Conservation (phyloP, 805 yeast genomes). For the Candida alai region DNA sequence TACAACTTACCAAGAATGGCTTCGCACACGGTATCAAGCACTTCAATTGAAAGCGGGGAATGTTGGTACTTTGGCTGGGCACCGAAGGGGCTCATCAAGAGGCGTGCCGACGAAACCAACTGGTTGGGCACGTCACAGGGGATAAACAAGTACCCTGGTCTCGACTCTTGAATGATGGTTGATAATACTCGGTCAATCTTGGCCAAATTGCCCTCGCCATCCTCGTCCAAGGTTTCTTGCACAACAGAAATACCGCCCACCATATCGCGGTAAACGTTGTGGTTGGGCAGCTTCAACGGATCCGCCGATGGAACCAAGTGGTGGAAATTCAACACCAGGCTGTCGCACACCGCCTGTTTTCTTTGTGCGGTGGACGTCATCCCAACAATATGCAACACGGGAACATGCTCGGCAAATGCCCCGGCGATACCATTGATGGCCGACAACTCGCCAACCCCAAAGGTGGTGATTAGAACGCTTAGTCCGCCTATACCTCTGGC, state of each 20-base stretch:
- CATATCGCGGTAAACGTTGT: slow-evolving; percentile 60
- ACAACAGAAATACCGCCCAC: slow-evolving; percentile 53
- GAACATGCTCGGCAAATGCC: slow-evolving; percentile 76
- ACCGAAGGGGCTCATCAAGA: slow-evolving; percentile 14
- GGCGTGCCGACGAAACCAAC: slow-evolving; percentile 19
- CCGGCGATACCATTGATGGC: slow-evolving; percentile 83
- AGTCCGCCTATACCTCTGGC: slow-evolving; percentile 55
- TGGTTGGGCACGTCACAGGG: slow-evolving; percentile 66
- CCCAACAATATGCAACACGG: slow-evolving; percentile 82
- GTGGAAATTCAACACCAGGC: slow-evolving; percentile 36
- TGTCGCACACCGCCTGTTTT: slow-evolving; percentile 16
- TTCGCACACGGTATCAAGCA: slow-evolving; percentile 20
- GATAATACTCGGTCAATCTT: slow-evolving; percentile 68
- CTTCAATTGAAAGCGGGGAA: slow-evolving; percentile 7
- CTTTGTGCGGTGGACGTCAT: slow-evolving; percentile 34
- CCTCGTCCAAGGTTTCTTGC: slow-evolving; percentile 34
- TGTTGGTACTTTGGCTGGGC: slow-evolving; percentile 7
- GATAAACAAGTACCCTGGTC: slow-evolving; percentile 80
- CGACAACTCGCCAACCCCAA: slow-evolving; percentile 86
- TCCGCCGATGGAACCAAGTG: slow-evolving; percentile 56
- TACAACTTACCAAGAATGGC: slow-evolving; percentile 49
- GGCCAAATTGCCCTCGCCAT: slow-evolving; percentile 37
- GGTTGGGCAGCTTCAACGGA: slow-evolving; percentile 55
- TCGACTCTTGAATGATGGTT: slow-evolving; percentile 50
- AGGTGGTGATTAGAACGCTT: slow-evolving; percentile 68